Evolutionary conservation across 139 green algal species (phyloP), one percentile per base, ranked within the genome.

Genomic region (Chlamydomonas incerta): DNA sequence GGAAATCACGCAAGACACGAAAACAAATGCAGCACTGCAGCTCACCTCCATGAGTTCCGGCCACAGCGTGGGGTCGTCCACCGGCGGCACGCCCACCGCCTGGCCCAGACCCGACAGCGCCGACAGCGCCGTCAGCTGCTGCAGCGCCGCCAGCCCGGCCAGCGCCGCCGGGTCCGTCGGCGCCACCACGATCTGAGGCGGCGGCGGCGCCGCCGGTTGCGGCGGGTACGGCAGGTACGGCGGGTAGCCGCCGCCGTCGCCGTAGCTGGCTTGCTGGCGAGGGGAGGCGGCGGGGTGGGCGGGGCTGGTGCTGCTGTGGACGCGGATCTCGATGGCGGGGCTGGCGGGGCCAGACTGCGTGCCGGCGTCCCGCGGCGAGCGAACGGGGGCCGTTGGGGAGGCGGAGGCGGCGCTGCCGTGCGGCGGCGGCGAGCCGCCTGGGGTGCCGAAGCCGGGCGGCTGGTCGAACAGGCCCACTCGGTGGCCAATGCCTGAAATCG

Each of bases 21-120:
- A n/a, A n/a, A n/a, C n/a, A n/a, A n/a, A n/a, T n/a, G n/a, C n/a
- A n/a, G n/a, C n/a, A n/a, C n/a, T n/a, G 37, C 33, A 17, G 34
- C 62, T 26, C 77, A 83, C 77, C 77, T 83, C 77, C 77, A 83
- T 50, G 18, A 83, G 37, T 2, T 74, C 63, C 2, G 77, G 57
- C 77, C 77, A 83, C 20, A 63, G 41, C 8, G 63, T 74, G 26
- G 63, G 77, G 29, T 83, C 77, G 63, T 74, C 77, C 18, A 31
- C 41, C 11, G 63, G 63, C 29, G 63, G 41, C 41, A 35, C 26
- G 9, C 63, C 62, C 29, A 11, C 29, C 0, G 41, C 63, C 8
- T 35, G n/a, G 24, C 77, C 41, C 28, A 83, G 77, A 6, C 24
- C 24, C 14, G 63, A 21, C 46, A 83, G 77, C 2, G 77, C 37